Evolutionary conservation across 495 filamentous ascomycete species (phyloP), one percentile per base, ranked within the genome.

Genomic region (Tirmania nivea): DNA sequence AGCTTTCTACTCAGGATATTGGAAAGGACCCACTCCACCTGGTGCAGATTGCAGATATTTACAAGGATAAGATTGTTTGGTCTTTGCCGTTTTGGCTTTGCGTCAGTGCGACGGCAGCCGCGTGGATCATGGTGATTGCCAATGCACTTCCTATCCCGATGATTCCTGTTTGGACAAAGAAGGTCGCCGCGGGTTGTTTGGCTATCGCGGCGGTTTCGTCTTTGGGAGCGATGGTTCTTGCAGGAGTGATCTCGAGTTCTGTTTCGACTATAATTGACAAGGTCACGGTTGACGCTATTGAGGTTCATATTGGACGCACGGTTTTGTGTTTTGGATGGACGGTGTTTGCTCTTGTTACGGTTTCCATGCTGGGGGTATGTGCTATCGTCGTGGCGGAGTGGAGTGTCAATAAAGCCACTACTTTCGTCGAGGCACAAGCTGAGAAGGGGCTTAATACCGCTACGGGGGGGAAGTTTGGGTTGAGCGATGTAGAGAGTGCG

Each of bases 181-280:
- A 56, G 48, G n/a, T 62, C n/a, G 59, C 50, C 2, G 60, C 59
- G 0, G 52, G 11, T 7, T 51, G 34, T 1, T 52, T 52, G 31
- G 45, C 17, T 9, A 10, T 62, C 12, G 59, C 52, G 1, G 19
- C 55, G 1, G 16, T 62, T 19, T 53, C 59, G 8, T 36, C 61
- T 35, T 11, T 62, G 36, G 60, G 60, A 14, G 53, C 31, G n/a
- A 62, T 62, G 60, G 14, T 31, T 48, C 35, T 62, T 36, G 59
- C 58, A 19, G 51, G 62, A 10, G 60, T 62, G 17, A 62, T 59
- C 14, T 42, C 59, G 58, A 61, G 55, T 8, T 55, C 59, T 17
- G 60, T 62, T n/a, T 57, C 59, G 9, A 59, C 59, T 2, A 59
- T 62, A 10, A 59, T 62, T 12, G 36, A 55, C n/a, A 57, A 62